A percentile compares a stretch with the other conserved stretches of the same genome.
These are phyloP conservation scores for Auxenochlorella protothecoides DNA, from an alignment of 139 green algal genomes.

Conservation along the genomic window DNA sequence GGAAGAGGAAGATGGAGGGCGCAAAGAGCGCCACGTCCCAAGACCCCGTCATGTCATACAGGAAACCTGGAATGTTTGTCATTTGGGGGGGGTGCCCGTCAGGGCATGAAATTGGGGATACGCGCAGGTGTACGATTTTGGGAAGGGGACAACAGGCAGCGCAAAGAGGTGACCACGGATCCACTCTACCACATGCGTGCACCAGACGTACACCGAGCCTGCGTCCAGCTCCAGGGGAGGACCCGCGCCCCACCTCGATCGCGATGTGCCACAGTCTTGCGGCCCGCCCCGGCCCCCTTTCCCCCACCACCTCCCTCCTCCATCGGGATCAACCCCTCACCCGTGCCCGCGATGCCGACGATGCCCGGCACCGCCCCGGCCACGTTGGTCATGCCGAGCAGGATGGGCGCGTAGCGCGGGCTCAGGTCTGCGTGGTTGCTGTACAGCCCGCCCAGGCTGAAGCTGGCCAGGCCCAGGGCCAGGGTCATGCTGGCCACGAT, in stretches of 20 bases:
- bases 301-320: background rate
- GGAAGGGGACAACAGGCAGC: too few species aligned
- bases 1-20: constrained; percentile 60
- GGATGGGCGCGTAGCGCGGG: constrained; percentile 73
- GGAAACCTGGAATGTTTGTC: constrained; percentile 18
- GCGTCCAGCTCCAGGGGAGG: too few species aligned
- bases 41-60: constrained; percentile 54
- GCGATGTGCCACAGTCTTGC: too few species aligned
- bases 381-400: constrained; percentile 95
- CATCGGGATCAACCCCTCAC: background rate
- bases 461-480: constrained; percentile 65
- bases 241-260: too few species aligned
- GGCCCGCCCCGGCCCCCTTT: background rate
- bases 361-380: constrained; percentile 78
- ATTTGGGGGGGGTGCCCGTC: background rate
- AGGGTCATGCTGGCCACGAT: constrained; percentile 37
- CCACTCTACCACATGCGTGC: too few species aligned
- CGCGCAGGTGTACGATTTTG: too few species aligned
- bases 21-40: constrained; percentile 79
- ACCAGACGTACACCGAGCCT: too few species aligned
- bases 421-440: constrained; percentile 91
- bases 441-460: constrained; percentile 85
- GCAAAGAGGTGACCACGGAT: too few species aligned
- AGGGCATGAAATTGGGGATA: background rate
- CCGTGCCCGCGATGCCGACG: constrained; percentile 59